Base-by-base conservation (phyloP, 306 rosid genomes). In the Begonia peltatifolia region DNA sequence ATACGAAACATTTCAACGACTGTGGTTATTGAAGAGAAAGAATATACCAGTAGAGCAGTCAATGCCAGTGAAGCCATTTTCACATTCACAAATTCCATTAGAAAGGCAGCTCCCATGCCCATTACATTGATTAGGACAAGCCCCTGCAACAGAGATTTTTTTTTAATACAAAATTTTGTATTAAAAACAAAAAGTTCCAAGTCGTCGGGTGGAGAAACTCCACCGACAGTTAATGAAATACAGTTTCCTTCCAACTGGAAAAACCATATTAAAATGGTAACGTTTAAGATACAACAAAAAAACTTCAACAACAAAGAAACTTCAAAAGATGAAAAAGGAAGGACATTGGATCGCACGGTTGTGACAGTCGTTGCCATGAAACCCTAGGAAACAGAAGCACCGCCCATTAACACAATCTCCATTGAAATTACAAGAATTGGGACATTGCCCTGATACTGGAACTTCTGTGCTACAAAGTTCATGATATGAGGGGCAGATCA, bases 351-450 rank as follows among this genome's bases (percentile, higher is more conserved):
- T 44, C 93, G 76, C 79, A 89, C 97, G 94, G 69, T 68, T 61
- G 53, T 82, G 72, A 87, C 95, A 89, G 68, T 85, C 95, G 15
- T 71, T 71, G 64, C 90, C 94, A 53, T 71, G 77, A 73, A 78
- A 83, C 63, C 95, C 97, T 20, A 80, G 71, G 71, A 89, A 85
- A 66, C 97, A 89, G 51, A 57, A 79, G 62, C 97, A 89, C 57
- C 67, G 80, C 68, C 94, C 97, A 57, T 83, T 84, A n/a, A 89
- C 48, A 44, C 97, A 89, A 64, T 89, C 94, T 57, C 97, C 97
- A 61, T 80, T 89, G 71, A 82, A 89, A 65, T 69, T 78, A 69
- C 95, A 89, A n/a, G 87, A 68, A 51, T 62, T 68, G 35, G 87
- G 83, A 50, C 97, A 89, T 59, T 74, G 82, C 23, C 87, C 94